Evolutionary conservation across 129 eudicot genomes (phyloP), one percentile per base, ranked within the genome.

Genomic region (Cynara cardunculus): DNA sequence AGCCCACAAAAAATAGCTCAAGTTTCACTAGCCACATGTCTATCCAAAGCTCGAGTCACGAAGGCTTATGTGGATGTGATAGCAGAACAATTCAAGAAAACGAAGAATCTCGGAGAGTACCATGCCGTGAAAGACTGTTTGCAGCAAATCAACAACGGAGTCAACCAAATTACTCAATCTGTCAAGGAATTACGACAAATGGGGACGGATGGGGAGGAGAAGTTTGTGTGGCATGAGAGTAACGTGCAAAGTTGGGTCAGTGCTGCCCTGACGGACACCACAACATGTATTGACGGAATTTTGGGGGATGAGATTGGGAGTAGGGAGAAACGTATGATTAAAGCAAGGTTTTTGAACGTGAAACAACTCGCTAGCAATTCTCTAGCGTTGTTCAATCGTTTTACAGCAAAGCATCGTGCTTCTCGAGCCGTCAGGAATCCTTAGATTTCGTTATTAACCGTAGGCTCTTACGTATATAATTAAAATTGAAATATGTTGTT

Each of bases 231-330:
- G 97, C 90, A 88, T 35, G 89, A 85, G 44, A 90, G 90, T 73
- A 92, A 92, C 59, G 87, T 92, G 19, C 77, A 86, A 4, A 87
- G 87, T 3, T 92, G 97, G 97, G 74, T 89, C 53, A 82, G 97
- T 75, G 87, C 96, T 18, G 96, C 96, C n/a, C 71, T 88, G 0
- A 85, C 96, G 0, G 96, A 90, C 22, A 75, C 91, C 46, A 82
- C 86, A 9, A 49, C 73, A 1, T 92, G 97, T 19, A 69, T 90
- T 9, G 91, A 88, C 49, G 91, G 89, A 53, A 66, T 88, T 62
- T 82, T 79, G 4, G 92, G 87, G 61, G 75, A 30, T 27, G 80
- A 79, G 32, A 75, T 86, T 26, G 89, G 91, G 12, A 81, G 83
- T 64, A 90, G 75, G 76, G 74, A 18, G 49, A 88, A 80, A 85